These are phyloP conservation scores for Canariomyces notabilis DNA, from an alignment of 2,329 filamentous ascomycete species.

Conservation along the genomic window DNA sequence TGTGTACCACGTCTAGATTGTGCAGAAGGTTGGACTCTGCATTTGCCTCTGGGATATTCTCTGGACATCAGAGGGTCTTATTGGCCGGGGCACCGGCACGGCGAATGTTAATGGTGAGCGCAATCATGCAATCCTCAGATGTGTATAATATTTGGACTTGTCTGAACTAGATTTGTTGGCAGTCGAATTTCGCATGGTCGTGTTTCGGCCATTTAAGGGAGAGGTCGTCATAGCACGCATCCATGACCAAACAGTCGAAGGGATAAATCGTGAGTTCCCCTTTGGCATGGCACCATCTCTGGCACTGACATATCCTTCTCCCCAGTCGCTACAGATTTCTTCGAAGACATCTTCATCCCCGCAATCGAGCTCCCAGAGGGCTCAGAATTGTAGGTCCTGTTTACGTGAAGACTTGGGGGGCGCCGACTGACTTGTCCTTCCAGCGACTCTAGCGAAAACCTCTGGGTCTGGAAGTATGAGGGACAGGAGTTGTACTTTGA, in stretches of 20 bases:
- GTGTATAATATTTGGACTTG: not conserved
- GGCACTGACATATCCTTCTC: not conserved
- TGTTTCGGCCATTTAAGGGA: constrained; percentile 93
- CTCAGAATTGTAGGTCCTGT: constrained; percentile 63
- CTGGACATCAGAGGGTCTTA: constrained; percentile 84
- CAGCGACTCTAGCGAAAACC: constrained; percentile 67
- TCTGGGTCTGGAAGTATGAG: constrained; percentile 81
- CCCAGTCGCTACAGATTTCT: constrained; percentile 80
- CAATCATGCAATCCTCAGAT: not conserved
- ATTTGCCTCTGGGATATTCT: constrained; percentile 90
- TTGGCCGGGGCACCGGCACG: constrained; percentile 85
- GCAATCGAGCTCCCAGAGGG: constrained; percentile 68
- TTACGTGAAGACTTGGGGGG: not conserved
- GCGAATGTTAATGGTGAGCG: constrained; percentile 84
- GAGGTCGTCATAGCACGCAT: constrained; percentile 87
- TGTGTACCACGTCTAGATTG: constrained; percentile 49
- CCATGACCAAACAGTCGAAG: constrained; percentile 63
- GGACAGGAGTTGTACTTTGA: constrained; percentile 79
- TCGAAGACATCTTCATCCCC: constrained; percentile 83
- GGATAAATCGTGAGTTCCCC: constrained; percentile 59
- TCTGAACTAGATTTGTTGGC: constrained; percentile 14
- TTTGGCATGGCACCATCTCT: not conserved
- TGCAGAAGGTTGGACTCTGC: constrained; percentile 90
- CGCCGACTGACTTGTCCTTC: constrained; percentile 22
- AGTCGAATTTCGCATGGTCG: constrained; percentile 91